Conservation (phyloP, 108 stramenopile species). For the Nannochloropsis salina region DNA sequence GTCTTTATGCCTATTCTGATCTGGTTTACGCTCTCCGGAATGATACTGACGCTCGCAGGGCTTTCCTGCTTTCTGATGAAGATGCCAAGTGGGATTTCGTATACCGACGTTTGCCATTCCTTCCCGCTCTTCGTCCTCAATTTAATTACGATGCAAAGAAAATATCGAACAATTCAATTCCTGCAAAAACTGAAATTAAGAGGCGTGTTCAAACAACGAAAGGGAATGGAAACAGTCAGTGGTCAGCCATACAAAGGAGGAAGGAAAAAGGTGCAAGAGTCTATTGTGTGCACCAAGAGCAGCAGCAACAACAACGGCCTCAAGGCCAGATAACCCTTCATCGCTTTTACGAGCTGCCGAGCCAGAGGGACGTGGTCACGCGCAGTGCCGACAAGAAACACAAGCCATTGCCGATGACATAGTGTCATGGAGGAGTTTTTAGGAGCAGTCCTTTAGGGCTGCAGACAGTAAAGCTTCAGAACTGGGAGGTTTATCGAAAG, state of each 20-base stretch:
- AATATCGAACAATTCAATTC: no score
- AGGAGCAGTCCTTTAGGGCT: no score
- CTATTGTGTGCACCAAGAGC: not conserved
- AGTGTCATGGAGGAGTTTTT: no score
- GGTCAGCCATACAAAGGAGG: not conserved
- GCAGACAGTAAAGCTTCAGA: no score
- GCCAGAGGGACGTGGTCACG: not conserved
- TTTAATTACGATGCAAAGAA: not conserved
- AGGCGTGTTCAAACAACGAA: no score
- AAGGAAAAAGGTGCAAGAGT: not conserved
- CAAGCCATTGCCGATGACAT: not conserved
- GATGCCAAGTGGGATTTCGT: not conserved
- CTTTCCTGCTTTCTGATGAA: not conserved
- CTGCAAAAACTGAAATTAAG: no score
- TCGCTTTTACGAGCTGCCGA: not conserved
- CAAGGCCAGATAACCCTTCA: not conserved
- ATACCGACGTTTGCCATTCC: not conserved
- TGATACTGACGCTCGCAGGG: not conserved
- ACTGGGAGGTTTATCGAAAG: no score
- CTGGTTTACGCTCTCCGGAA: not conserved
- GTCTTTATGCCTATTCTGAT: constrained; percentile 9
- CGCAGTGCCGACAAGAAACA: not conserved
- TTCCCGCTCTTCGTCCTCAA: not conserved
- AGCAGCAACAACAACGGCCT: not conserved
- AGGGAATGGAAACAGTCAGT: not conserved